A percentile compares a stretch with the other conserved stretches of the same genome.
Conservation (phyloP, 768 basidiomycete genomes). For the Leccinum aurantiacum region DNA sequence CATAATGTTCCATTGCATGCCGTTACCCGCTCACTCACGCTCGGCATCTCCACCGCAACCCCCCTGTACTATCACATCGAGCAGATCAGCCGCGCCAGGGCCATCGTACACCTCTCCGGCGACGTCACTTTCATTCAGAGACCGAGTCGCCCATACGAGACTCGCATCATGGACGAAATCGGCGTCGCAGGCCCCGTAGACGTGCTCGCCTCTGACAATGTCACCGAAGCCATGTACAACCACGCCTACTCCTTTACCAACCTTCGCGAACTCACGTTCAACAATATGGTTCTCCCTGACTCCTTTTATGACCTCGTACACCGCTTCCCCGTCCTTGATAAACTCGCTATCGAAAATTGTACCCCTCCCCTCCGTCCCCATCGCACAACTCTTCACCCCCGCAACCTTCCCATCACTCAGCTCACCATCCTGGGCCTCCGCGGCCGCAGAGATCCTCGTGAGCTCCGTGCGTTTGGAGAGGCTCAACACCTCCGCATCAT, state of each 20-base stretch:
- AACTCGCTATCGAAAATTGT: conserved; percentile 44
- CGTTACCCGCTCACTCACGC: conserved; percentile 23
- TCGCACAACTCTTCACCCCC: conserved; percentile 26
- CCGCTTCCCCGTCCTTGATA: conserved; percentile 37
- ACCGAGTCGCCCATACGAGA: conserved; percentile 23
- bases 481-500: conserved; percentile 39
- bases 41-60: conserved; percentile 26
- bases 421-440: conserved; percentile 41
- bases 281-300: conserved; percentile 38
- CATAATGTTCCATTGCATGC: conserved; percentile 8
- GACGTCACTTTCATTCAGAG: conserved; percentile 18
- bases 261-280: conserved; percentile 39
- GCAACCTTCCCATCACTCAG: conserved; percentile 43
- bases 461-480: conserved; percentile 35
- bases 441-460: conserved; percentile 26
- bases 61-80: conserved; percentile 26
- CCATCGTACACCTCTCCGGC: conserved; percentile 20
- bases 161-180: conserved; percentile 26
- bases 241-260: conserved; percentile 29
- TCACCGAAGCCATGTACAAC: conserved; percentile 23
- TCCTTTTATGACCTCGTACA: conserved; percentile 37
- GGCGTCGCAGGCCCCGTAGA: conserved; percentile 21
- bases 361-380: conserved; percentile 24
- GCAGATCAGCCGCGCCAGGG: conserved; percentile 29
- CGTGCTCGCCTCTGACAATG: conserved; percentile 19